Evolutionary conservation across 805 yeast genomes (phyloP).

Genomic region (Ogataea sp.): DNA sequence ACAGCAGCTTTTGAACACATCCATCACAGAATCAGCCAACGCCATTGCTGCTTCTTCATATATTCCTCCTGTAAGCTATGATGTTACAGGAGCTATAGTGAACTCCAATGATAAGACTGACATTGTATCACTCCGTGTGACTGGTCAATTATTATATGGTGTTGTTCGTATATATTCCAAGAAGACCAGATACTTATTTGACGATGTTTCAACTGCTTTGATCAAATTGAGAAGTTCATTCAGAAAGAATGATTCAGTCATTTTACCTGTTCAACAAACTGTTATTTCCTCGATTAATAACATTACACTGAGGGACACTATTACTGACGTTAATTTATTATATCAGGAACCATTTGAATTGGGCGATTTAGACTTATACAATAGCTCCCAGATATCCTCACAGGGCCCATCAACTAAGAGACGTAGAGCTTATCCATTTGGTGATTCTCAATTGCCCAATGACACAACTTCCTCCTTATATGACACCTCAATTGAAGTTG

Average conservation of each 20-base stretch:
- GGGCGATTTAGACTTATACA: constrained; percentile 23
- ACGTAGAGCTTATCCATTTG: background rate
- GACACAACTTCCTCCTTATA: constrained; percentile 10
- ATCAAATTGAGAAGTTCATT: constrained; percentile 65
- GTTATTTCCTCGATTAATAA: constrained; percentile 51
- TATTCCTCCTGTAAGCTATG: too few species aligned
- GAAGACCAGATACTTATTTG: constrained; percentile 74
- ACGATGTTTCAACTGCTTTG: constrained; percentile 75
- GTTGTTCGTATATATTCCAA: constrained; percentile 81
- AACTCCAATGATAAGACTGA: too few species aligned
- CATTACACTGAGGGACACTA: constrained; percentile 65
- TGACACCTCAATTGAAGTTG: constrained; percentile 61
- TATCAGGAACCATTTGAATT: constrained; percentile 52
- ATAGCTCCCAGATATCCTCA: constrained; percentile 4
- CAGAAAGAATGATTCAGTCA: constrained; percentile 38
- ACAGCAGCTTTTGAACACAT: constrained; percentile 63
- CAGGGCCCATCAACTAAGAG: background rate
- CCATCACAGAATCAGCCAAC: constrained; percentile 56
- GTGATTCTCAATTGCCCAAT: constrained; percentile 1
- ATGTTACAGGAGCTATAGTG: too few species aligned
- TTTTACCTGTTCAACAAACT: constrained; percentile 52
- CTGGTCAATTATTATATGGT: constrained; percentile 82
- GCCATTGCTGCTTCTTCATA: constrained; percentile 47
- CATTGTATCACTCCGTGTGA: constrained; percentile 70
- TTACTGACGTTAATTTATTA: constrained; percentile 68